These are phyloP conservation scores for Neobulgaria alba DNA, from an alignment of 2,329 filamentous ascomycete species.

Conservation along the genomic window DNA sequence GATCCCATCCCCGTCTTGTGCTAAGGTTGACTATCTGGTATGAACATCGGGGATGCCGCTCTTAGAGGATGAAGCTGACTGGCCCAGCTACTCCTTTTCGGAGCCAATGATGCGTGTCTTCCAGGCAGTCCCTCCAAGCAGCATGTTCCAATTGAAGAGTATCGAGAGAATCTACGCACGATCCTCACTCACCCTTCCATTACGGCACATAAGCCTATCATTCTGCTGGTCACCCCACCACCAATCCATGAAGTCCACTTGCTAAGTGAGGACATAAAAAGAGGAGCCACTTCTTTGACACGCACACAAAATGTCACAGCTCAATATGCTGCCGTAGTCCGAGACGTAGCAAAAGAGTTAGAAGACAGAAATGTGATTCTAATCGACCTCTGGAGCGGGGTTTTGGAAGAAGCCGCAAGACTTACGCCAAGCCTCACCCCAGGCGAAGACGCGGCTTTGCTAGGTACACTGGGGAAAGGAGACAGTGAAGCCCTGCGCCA, in stretches of 20 bases:
- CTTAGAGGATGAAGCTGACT: no score
- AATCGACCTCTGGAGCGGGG: slow-evolving; percentile 69
- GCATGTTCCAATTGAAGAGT: slow-evolving; percentile 68
- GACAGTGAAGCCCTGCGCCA: slow-evolving; percentile 13
- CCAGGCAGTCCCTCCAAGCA: slow-evolving; percentile 56
- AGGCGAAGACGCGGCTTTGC: slow-evolving; percentile 1
- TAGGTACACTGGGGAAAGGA: slow-evolving; percentile 15
- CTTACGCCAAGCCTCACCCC: slow-evolving; percentile 34
- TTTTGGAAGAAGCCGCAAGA: slow-evolving; percentile 62
- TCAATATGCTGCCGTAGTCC: slow-evolving; percentile 55
- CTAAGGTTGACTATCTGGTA: slow-evolving; percentile 61
- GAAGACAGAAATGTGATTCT: slow-evolving; percentile 43
- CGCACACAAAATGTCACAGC: slow-evolving; percentile 53
- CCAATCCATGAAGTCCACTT: slow-evolving; percentile 55
- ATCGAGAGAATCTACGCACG: slow-evolving; percentile 59
- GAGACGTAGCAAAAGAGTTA: slow-evolving; percentile 32
- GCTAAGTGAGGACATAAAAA: slow-evolving; percentile 27
- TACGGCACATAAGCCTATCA: slow-evolving; percentile 58
- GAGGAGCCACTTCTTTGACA: slow-evolving; percentile 31
- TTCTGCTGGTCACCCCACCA: slow-evolving; percentile 74
- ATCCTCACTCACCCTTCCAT: slow-evolving; percentile 68
- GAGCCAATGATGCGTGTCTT: slow-evolving; percentile 81
- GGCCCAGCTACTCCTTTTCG: slow-evolving; percentile 55
- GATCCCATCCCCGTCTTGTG: slow-evolving; percentile 55
- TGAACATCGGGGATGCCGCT: slow-evolving; percentile 23